phyloP scores from a whole-genome alignment of 441 rosid species.

The Mallotus repandus region DNA sequence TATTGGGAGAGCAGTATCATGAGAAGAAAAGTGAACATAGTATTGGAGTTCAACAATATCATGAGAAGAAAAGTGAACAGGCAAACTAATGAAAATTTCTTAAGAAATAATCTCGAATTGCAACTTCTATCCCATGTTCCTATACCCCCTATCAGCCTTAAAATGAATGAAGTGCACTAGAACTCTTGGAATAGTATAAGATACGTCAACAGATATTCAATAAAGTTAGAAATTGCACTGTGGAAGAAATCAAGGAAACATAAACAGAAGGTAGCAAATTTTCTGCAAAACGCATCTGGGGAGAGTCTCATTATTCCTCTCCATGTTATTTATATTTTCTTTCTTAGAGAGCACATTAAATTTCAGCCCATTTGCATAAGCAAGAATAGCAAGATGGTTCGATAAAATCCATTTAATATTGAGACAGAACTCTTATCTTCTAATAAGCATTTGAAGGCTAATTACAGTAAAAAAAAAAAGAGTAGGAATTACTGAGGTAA shows the following conservation, averaged over 20 bases:
- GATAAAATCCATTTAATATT: not conserved
- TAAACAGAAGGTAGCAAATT: not conserved
- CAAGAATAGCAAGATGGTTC: not conserved
- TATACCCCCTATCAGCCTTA: too few species aligned
- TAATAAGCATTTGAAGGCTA: not conserved
- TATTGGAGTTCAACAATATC: too few species aligned
- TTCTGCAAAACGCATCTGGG: not conserved
- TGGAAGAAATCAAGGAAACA: not conserved
- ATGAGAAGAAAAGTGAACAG: not conserved
- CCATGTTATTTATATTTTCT: not conserved
- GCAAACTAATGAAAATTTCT: not conserved
- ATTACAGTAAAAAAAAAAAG: constrained; percentile 2
- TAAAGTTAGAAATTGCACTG: not conserved
- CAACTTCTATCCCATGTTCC: too few species aligned
- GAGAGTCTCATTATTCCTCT: not conserved
- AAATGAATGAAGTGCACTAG: too few species aligned
- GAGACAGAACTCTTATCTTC: not conserved
- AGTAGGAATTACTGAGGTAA: constrained; percentile 12
- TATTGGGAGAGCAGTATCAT: too few species aligned
- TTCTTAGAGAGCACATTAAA: not conserved
- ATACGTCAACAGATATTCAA: not conserved
- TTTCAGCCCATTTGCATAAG: not conserved
- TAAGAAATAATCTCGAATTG: too few species aligned
- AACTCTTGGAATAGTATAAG: too few species aligned
- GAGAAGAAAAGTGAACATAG: too few species aligned